A percentile compares a stretch with the other conserved stretches of the same genome.
These are phyloP conservation scores for Fusarium brevicatenulatum DNA, from an alignment of 2,329 filamentous ascomycete genomes.

Conservation along the genomic window DNA sequence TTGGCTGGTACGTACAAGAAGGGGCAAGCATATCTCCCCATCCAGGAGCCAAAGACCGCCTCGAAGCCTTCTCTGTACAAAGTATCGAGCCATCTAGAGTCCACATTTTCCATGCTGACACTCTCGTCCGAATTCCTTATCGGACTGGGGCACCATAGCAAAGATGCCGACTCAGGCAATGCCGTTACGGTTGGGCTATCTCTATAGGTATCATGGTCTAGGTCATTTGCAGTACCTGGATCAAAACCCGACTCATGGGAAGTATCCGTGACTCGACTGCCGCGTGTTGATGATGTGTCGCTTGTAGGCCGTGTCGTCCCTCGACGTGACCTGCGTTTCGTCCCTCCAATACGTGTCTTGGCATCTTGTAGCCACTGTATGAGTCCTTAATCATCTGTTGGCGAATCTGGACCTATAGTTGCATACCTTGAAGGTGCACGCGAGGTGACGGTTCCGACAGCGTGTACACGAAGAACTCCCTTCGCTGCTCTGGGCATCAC, in stretches of 20 bases:
- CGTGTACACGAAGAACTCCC: slow-evolving; percentile 75
- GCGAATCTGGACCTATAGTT: no score
- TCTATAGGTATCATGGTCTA: neutral
- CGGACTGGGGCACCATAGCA: neutral
- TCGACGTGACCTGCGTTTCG: slow-evolving; percentile 30
- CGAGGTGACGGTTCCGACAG: slow-evolving; percentile 49
- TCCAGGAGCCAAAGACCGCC: slow-evolving; percentile 54
- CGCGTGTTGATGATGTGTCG: slow-evolving; percentile 19
- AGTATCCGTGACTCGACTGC: neutral
- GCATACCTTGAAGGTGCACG: slow-evolving; percentile 47
- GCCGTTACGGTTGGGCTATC: neutral
- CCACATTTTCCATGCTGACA: slow-evolving; percentile 9
- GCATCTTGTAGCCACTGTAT: slow-evolving; percentile 43
- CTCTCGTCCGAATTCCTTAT: neutral
- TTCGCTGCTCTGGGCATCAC: slow-evolving; percentile 52
- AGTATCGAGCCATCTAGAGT: slow-evolving; percentile 40
- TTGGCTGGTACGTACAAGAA: slow-evolving; percentile 48
- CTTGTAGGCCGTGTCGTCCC: slow-evolving; percentile 17
- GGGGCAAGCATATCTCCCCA: slow-evolving; percentile 55
- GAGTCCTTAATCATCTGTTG: neutral
- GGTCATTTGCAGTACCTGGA: neutral
- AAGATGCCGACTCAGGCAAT: neutral
- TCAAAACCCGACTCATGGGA: neutral
- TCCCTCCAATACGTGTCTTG: slow-evolving; percentile 11
- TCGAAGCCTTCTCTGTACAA: slow-evolving; percentile 53